A percentile compares a stretch with the other conserved stretches of the same genome.
Conservation (phyloP, 306 rosid species). For the Clitoria ternatea region DNA sequence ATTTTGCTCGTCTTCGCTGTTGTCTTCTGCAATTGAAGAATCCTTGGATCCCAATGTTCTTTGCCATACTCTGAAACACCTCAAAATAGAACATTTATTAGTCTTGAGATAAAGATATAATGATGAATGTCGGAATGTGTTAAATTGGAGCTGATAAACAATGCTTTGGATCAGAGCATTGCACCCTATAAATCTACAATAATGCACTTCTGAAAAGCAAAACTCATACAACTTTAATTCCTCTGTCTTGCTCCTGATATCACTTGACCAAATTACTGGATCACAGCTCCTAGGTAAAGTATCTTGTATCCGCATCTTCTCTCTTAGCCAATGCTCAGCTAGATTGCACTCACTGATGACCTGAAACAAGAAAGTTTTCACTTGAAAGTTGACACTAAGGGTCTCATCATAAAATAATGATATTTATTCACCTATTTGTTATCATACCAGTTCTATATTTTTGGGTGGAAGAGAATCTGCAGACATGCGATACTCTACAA, state of each 20-base stretch:
- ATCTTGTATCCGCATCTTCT: conserved; percentile 63
- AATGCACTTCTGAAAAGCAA: conserved; percentile 11
- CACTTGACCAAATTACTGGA: conserved; percentile 51
- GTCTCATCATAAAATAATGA: not conserved
- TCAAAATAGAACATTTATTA: conserved; percentile 17
- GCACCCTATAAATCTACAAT: not conserved
- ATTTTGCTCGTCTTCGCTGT: conserved; percentile 22
- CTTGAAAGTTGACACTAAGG: not conserved
- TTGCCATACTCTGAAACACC: conserved; percentile 56
- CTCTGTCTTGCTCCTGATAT: conserved; percentile 54
- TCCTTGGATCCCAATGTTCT: conserved; percentile 38
- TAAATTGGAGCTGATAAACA: not conserved
- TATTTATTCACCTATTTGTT: not conserved
- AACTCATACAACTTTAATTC: conserved; percentile 58
- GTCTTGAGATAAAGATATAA: conserved; percentile 12
- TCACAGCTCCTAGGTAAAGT: conserved; percentile 54
- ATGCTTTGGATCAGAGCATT: not conserved
- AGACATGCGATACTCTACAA: conserved; percentile 35
- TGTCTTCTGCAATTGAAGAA: conserved; percentile 35
- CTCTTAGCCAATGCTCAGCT: conserved; percentile 80
- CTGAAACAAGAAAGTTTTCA: conserved; percentile 29
- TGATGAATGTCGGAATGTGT: not conserved
- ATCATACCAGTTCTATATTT: conserved; percentile 34
- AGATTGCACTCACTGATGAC: conserved; percentile 55
- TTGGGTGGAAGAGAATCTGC: conserved; percentile 30